Conservation (phyloP, 208 protist genomes). For the Crithidia fasciculata region DNA sequence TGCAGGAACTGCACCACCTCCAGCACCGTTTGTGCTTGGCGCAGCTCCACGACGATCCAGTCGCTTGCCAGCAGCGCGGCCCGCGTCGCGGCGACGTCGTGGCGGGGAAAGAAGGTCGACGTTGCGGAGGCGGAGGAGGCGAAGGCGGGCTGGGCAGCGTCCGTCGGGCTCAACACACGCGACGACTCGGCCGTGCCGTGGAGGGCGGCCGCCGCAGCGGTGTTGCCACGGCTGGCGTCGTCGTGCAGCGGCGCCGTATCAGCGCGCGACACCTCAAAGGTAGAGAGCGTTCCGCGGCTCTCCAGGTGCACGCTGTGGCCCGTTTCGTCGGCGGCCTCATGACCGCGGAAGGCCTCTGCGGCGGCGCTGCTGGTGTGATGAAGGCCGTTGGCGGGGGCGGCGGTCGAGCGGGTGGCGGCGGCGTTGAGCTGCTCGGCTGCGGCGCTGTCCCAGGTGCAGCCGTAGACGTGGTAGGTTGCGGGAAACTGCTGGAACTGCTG, state of each 20-base stretch:
- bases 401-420: background rate
- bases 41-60: constrained; percentile 85
- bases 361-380: constrained; percentile 4
- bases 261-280: background rate
- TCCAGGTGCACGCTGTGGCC: constrained; percentile 1
- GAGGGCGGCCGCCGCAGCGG: no score
- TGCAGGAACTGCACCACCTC: constrained; percentile 78
- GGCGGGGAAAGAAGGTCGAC: constrained; percentile 59
- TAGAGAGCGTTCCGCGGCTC: constrained; percentile 22
- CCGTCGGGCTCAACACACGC: no score
- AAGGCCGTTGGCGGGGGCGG: background rate
- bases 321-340: background rate
- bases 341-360: background rate
- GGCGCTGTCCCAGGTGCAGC: constrained; percentile 76
- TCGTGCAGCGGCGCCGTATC: constrained; percentile 9
- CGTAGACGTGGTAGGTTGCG: constrained; percentile 62
- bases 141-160: background rate
- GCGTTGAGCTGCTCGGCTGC: constrained; percentile 41
- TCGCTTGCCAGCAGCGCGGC: constrained; percentile 69
- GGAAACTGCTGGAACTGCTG: constrained; percentile 60
- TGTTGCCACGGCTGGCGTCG: no score
- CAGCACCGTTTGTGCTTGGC: constrained; percentile 83
- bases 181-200: no score
- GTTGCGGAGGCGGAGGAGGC: background rate
- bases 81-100: constrained; percentile 57